These are phyloP conservation scores for Zoysia pacifica DNA, from an alignment of 176 grass and related monocot genomes.

Conservation along the genomic window DNA sequence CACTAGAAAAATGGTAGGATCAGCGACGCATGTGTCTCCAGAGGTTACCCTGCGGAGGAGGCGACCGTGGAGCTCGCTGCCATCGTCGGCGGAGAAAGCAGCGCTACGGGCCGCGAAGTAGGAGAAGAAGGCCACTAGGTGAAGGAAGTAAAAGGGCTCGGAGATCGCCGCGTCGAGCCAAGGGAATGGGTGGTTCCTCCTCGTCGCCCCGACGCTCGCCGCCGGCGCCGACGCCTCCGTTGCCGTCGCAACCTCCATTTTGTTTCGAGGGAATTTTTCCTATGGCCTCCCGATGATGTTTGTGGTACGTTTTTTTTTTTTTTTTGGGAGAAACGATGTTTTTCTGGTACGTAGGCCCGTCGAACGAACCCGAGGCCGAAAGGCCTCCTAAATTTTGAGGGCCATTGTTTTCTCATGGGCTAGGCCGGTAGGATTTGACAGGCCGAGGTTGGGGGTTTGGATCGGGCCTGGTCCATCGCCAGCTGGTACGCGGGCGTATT, in stretches of 20 bases:
- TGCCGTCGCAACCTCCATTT: slow-evolving; percentile 60
- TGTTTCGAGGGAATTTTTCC: not conserved
- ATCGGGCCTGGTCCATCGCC: too few relatives aligned
- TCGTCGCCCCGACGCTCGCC: slow-evolving; percentile 18
- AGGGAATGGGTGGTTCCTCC: slow-evolving; percentile 63
- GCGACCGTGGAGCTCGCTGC: slow-evolving; percentile 51
- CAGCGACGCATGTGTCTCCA: too few relatives aligned
- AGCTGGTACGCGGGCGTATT: too few relatives aligned
- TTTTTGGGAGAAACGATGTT: too few relatives aligned
- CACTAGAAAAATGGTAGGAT: not conserved
- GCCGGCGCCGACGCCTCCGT: slow-evolving; percentile 52
- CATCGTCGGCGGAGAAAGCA: slow-evolving; percentile 43
- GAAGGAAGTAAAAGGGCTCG: slow-evolving; percentile 86
- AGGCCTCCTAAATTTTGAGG: too few relatives aligned
- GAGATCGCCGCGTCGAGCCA: slow-evolving; percentile 74
- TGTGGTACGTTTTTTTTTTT: too few relatives aligned
- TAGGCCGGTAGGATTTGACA: too few relatives aligned
- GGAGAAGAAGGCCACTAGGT: slow-evolving; percentile 86
- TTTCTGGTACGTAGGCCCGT: too few relatives aligned
- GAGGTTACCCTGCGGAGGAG: slow-evolving; percentile 64
- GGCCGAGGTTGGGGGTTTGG: too few relatives aligned
- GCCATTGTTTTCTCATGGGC: too few relatives aligned
- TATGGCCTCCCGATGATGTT: too few relatives aligned
- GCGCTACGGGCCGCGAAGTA: slow-evolving; percentile 77
- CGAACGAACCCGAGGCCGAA: too few relatives aligned